phyloP scores from a whole-genome alignment of 371 early-diverging fungal species.

The Amoeboaphelidium protococcarum region DNA sequence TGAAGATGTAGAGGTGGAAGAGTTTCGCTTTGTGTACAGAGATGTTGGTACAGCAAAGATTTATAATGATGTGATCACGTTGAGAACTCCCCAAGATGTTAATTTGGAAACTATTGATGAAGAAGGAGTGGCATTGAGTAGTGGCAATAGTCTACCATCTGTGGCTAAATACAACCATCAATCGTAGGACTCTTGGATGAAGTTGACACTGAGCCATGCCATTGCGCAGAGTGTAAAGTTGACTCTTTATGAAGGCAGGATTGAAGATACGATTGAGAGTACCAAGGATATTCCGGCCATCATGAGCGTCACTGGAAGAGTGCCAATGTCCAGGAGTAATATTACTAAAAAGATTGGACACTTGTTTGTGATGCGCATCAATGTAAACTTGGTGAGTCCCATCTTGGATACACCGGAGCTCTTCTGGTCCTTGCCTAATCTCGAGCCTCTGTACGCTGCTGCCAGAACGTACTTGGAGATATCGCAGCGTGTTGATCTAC shows the following conservation, averaged over 20 bases:
- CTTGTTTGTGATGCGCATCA: constrained; percentile 19
- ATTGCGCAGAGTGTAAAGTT: constrained; percentile 20
- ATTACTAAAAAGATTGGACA: constrained; percentile 17
- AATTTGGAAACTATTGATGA: too few relatives aligned
- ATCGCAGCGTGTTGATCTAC: constrained; percentile 1
- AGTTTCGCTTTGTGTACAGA: constrained; percentile 3
- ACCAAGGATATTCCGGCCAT: constrained; percentile 11
- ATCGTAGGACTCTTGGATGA: constrained; percentile 11
- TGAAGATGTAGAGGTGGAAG: background rate
- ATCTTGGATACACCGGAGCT: constrained; percentile 16
- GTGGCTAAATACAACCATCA: too few relatives aligned
- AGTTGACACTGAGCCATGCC: constrained; percentile 19
- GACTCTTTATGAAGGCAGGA: constrained; percentile 15
- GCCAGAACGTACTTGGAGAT: constrained; percentile 10
- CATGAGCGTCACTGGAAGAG: constrained; percentile 15
- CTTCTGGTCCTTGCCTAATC: constrained; percentile 18
- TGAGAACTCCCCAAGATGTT: constrained; percentile 1
- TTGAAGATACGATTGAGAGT: constrained; percentile 17
- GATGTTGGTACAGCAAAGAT: constrained; percentile 9
- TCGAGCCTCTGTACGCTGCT: constrained; percentile 20
- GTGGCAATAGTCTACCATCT: too few relatives aligned
- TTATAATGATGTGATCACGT: constrained; percentile 24
- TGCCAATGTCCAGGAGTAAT: constrained; percentile 13
- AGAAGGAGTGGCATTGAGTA: constrained; percentile 8
- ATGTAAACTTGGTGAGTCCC: constrained; percentile 21